Percentiles rank a stretch among this genome's conserved stretches.
Evolutionary conservation across 1,284 basidiomycete species (phyloP).

Genomic region (Cutaneotrichosporon mucoides): DNA sequence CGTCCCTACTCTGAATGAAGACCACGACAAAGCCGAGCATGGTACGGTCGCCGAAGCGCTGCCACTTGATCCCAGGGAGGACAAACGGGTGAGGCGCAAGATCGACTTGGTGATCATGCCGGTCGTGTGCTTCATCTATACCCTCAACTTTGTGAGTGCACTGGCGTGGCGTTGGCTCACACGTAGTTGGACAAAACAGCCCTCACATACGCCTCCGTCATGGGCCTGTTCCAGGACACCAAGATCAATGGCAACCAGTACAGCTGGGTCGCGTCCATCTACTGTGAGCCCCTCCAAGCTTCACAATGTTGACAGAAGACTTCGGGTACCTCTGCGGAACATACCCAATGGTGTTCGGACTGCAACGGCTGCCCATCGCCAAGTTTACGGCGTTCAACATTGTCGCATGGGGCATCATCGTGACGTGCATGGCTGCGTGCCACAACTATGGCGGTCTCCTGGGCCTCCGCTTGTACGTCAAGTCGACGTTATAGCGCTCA

Average conservation of each 20-base stretch:
- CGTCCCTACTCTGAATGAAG: too few relatives aligned
- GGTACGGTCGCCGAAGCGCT: too few relatives aligned
- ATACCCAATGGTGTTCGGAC: slow-evolving; percentile 22
- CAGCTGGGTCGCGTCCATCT: slow-evolving; percentile 19
- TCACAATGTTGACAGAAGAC: slow-evolving; percentile 4
- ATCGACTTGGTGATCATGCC: slow-evolving; percentile 8
- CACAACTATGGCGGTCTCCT: slow-evolving; percentile 19
- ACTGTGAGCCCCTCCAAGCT: slow-evolving; percentile 12
- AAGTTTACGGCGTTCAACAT: slow-evolving; percentile 15
- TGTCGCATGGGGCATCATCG: slow-evolving; percentile 18
- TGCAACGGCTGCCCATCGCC: slow-evolving; percentile 21
- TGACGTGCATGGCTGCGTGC: slow-evolving; percentile 21
- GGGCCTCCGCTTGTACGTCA: slow-evolving; percentile 19
- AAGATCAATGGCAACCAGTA: slow-evolving; percentile 13
- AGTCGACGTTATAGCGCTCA: neutral
- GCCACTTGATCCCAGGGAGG: neutral
- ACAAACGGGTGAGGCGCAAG: slow-evolving; percentile 4
- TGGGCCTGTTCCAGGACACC: slow-evolving; percentile 11
- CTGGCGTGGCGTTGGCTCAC: neutral
- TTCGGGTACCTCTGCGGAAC: slow-evolving; percentile 23
- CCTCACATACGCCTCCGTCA: slow-evolving; percentile 10
- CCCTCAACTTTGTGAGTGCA: neutral
- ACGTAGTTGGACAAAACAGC: slow-evolving; percentile 16
- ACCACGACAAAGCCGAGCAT: too few relatives aligned
- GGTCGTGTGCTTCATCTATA: neutral